phyloP scores from a whole-genome alignment of 306 rosid species.

The Cucurbita moschata region DNA sequence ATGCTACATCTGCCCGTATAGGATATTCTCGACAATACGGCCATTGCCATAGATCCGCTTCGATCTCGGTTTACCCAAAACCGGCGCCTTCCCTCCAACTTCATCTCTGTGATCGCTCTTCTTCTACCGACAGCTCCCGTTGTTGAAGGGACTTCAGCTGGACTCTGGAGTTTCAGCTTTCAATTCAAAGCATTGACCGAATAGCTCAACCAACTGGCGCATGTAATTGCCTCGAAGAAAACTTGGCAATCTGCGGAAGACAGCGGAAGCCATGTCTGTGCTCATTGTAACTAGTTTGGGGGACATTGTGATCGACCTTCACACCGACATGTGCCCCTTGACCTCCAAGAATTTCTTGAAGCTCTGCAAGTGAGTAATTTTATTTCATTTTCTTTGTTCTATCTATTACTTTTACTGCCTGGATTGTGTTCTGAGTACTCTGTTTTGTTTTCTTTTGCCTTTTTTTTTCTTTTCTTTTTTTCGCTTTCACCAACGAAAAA shows the following conservation, averaged over 20 bases:
- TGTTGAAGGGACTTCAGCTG: not conserved
- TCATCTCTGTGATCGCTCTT: not conserved
- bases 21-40: not conserved
- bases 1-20: not conserved
- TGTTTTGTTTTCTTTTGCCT: not conserved
- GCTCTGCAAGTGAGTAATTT: conserved; percentile 59
- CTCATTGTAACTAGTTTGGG: conserved; percentile 79
- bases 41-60: not conserved
- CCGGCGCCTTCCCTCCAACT: not conserved
- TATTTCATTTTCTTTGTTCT: not conserved
- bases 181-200: not conserved
- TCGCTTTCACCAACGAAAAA: not conserved
- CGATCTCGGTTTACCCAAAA: not conserved
- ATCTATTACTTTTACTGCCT: not conserved
- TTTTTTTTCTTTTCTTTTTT: not conserved
- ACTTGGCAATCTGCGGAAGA: not conserved
- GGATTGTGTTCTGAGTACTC: not conserved
- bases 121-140: not conserved
- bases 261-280: conserved; percentile 45
- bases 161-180: not conserved
- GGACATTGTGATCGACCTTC: conserved; percentile 67
- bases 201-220: not conserved
- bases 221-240: not conserved
- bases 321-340: conserved; percentile 59
- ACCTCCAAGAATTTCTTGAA: conserved; percentile 84